phyloP scores from a whole-genome alignment of 257 asterid species.

The Solanum etuberosum region DNA sequence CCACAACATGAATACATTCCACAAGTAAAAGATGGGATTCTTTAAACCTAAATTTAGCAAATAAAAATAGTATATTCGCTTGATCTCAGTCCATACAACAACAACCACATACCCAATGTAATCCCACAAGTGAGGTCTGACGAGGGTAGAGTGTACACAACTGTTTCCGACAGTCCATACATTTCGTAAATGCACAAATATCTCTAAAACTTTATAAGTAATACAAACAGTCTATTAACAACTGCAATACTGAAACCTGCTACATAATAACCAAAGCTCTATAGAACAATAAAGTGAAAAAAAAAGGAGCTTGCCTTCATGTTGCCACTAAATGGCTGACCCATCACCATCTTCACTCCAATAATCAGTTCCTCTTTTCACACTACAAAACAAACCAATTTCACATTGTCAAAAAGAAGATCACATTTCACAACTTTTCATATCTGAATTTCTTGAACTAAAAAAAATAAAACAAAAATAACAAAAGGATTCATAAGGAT shows the following conservation, averaged over 20 bases:
- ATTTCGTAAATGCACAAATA: background rate
- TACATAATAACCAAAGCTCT: background rate
- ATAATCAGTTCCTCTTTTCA: background rate
- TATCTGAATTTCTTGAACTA: background rate
- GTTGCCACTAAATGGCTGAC: conserved; percentile 43
- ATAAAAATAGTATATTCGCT: background rate
- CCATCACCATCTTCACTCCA: conserved; percentile 16
- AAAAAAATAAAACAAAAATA: background rate
- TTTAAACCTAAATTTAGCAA: background rate
- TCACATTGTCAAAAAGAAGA: background rate
- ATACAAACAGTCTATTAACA: background rate
- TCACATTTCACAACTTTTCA: background rate
- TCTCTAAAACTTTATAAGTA: background rate
- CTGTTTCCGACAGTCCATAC: background rate
- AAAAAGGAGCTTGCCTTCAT: conserved; percentile 24
- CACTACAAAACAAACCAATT: background rate
- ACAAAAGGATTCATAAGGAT: background rate
- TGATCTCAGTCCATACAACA: background rate
- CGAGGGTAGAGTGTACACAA: background rate
- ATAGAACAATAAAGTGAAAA: background rate
- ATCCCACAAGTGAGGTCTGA: background rate
- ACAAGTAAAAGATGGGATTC: background rate
- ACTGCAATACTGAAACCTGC: background rate
- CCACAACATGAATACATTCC: background rate
- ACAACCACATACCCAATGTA: background rate